Evolutionary conservation across 805 yeast genomes (phyloP).

Genomic region (Yamadazyma akitaensis): DNA sequence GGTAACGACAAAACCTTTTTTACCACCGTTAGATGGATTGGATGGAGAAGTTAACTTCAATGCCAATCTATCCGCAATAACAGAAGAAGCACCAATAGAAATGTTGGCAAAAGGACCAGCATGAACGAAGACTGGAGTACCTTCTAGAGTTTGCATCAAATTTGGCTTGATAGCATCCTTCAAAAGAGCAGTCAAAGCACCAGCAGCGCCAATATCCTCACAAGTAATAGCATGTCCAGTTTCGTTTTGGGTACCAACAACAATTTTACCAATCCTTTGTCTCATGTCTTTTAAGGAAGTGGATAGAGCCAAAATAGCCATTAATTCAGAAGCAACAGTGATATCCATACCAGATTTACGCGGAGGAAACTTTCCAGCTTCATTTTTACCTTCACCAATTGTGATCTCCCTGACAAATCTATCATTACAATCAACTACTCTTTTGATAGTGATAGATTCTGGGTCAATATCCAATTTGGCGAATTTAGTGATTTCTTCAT

Average conservation of each 20-base stretch:
- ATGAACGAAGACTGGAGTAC: conserved; percentile 95
- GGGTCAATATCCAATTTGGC: conserved; percentile 89
- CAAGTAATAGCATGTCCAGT: conserved; percentile 83
- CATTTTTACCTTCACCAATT: conserved; percentile 89
- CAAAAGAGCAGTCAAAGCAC: conserved; percentile 90
- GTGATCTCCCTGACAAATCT: conserved; percentile 86
- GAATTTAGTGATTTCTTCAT: conserved; percentile 69
- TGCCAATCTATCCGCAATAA: conserved; percentile 89
- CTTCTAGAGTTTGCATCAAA: conserved; percentile 95
- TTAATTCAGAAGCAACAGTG: conserved; percentile 92
- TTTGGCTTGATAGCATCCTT: conserved; percentile 97
- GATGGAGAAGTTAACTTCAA: conserved; percentile 69
- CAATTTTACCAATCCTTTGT: conserved; percentile 82
- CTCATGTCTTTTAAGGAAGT: conserved; percentile 79
- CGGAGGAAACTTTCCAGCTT: conserved; percentile 67
- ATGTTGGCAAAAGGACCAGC: conserved; percentile 99
- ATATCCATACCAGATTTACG: conserved; percentile 92
- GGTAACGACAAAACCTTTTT: conserved; percentile 84
- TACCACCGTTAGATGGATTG: conserved; percentile 43
- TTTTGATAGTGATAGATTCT: conserved; percentile 81
- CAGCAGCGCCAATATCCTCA: conserved; percentile 93
- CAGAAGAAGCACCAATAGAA: conserved; percentile 94
- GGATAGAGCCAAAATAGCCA: conserved; percentile 91
- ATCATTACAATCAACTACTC: conserved; percentile 94
- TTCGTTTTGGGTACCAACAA: conserved; percentile 71